Base-by-base conservation (phyloP, 1,284 basidiomycete species). In the Ustilago hordei region DNA sequence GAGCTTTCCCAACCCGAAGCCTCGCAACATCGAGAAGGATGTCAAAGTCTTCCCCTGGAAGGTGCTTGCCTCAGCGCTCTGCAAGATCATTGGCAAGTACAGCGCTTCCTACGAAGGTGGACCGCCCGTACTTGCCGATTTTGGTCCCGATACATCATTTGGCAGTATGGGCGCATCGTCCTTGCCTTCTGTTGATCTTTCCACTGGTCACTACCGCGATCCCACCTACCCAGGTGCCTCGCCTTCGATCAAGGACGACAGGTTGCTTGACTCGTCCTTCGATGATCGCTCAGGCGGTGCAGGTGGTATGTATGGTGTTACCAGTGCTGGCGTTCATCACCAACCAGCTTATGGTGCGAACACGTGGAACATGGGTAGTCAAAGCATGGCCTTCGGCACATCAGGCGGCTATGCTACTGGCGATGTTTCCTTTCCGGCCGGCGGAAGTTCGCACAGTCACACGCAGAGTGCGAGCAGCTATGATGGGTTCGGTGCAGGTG, bases 11-110 rank as follows among this genome's bases (percentile, higher is more conserved):
- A 91, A 93, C 64, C 95, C 95, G 3, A 95, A 94, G 86, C 95
- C 95, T 6, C 89, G 96, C 60, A 95, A 96, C 86, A 98, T 98
- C 73, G 95, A 98, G 86, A 98, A 98, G 89, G 95, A 97, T 83
- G 90, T 98, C 85, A 98, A 98, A 87, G 95, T 98, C 2, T 98
- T 98, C 84, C 91, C 92, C n/a, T 98, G 95, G 95, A 90, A 90
- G 52, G 88, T 91, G 56, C 89, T 98, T 12, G 90, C 90, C 7
- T 90, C 91, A 69, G 94, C 95, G 0, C 87, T 98, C 67, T 92
- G 93, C 75, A 98, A 97, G 88, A 95, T 98, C 74, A 90, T 98
- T 55, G 91, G 92, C 41, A 97, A 97, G 95, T 97, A 96, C 85
- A 80, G 75, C 31, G 71, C 81, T 4, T 62, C 67, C 3, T 78